phyloP scores from a whole-genome alignment of 495 filamentous ascomycete species.

The Penicillium simplicissimum region DNA sequence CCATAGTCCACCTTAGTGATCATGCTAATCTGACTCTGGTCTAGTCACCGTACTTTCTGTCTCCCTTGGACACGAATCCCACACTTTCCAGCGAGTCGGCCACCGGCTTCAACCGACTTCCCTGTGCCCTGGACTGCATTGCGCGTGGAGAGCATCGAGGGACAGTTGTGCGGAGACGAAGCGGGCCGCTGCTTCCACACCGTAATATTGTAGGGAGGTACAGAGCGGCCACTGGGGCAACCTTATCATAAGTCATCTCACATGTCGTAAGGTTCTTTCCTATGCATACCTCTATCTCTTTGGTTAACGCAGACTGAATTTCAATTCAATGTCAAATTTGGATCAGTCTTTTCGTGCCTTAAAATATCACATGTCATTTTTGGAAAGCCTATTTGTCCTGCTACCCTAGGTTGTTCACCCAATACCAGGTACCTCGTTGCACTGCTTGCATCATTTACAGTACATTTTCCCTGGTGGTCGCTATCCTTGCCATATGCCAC shows the following conservation, averaged over 20 bases:
- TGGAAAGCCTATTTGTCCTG: too few relatives aligned
- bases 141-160: conserved; percentile 12
- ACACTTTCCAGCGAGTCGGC: conserved; percentile 74
- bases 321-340: too few relatives aligned
- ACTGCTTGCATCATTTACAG: too few relatives aligned
- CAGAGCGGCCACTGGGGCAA: neutral
- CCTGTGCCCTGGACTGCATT: conserved; percentile 26
- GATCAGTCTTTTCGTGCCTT: too few relatives aligned
- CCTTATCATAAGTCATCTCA: neutral
- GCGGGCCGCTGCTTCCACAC: neutral
- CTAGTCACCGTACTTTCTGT: conserved; percentile 58
- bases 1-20: conserved; percentile 10
- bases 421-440: too few relatives aligned
- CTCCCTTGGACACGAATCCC: conserved; percentile 86
- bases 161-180: conserved; percentile 11
- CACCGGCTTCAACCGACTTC: conserved; percentile 71
- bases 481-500: neutral
- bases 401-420: too few relatives aligned
- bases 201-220: neutral
- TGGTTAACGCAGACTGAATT: too few relatives aligned
- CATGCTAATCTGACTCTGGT: neutral
- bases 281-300: too few relatives aligned
- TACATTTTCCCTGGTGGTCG: too few relatives aligned
- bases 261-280: too few relatives aligned
- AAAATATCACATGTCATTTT: too few relatives aligned